Evolutionary conservation across 208 protist genomes (phyloP).

Genomic region (Angomonas ambiguus): DNA sequence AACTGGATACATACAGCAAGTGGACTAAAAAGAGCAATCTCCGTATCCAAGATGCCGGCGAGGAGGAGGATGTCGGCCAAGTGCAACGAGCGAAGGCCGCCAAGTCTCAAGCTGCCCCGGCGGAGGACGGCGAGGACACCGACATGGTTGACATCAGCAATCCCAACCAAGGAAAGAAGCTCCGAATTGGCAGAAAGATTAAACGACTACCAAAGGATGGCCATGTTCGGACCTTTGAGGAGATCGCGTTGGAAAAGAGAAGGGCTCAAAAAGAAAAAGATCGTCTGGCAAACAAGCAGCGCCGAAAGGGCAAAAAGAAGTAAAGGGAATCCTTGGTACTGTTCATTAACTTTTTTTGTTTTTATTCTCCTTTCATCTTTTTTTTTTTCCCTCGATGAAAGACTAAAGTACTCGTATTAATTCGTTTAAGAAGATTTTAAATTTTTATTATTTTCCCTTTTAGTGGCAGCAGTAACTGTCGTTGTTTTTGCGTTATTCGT

Average conservation of each 20-base stretch:
- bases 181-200: slow-evolving; percentile 83
- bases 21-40: slow-evolving; percentile 91
- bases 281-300: slow-evolving; percentile 56
- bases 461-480: too few relatives aligned
- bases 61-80: slow-evolving; percentile 85
- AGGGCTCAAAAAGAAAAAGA: slow-evolving; percentile 79
- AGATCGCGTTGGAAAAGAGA: slow-evolving; percentile 71
- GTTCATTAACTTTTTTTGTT: slow-evolving; percentile 5
- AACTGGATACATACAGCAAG: slow-evolving; percentile 82
- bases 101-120: background rate
- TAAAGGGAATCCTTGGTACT: background rate
- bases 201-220: slow-evolving; percentile 84
- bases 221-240: slow-evolving; percentile 82
- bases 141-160: slow-evolving; percentile 83
- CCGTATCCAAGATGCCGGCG: slow-evolving; percentile 88
- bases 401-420: background rate
- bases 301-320: slow-evolving; percentile 32
- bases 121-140: slow-evolving; percentile 35
- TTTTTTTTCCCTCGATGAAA: background rate
- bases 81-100: slow-evolving; percentile 67
- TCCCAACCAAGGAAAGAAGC: slow-evolving; percentile 90
- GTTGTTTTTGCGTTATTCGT: too few relatives aligned
- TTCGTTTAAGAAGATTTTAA: background rate
- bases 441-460: background rate
- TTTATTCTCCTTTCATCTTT: slow-evolving; percentile 1